Evolutionary conservation across 768 basidiomycete species (phyloP).

Genomic region (Tylopilus balloui): DNA sequence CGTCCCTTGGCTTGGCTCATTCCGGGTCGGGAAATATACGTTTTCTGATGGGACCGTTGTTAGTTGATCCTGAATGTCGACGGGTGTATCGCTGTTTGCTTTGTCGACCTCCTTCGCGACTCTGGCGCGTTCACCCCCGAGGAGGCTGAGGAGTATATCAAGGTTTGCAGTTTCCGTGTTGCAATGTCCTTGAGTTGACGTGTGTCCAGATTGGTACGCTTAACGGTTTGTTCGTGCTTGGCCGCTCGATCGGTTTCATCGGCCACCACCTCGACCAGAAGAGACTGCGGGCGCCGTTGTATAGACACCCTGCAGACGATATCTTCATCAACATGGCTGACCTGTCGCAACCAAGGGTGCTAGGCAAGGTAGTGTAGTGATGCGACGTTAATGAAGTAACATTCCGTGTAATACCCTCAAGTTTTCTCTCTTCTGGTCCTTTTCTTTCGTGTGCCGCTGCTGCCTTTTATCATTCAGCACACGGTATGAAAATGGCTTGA

Average conservation of each 20-base stretch:
- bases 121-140: slow-evolving; percentile 92
- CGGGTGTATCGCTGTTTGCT: slow-evolving; percentile 92
- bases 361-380: slow-evolving; percentile 38
- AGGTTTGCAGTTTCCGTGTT: slow-evolving; percentile 35
- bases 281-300: slow-evolving; percentile 85
- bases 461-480: neutral
- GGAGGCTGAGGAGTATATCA: slow-evolving; percentile 97
- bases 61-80: slow-evolving; percentile 95
- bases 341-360: slow-evolving; percentile 73
- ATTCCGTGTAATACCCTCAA: slow-evolving; percentile 17
- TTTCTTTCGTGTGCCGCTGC: neutral
- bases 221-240: slow-evolving; percentile 96
- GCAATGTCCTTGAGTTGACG: neutral
- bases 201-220: slow-evolving; percentile 70
- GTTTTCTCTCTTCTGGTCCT: neutral
- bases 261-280: slow-evolving; percentile 97
- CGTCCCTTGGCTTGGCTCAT: neutral
- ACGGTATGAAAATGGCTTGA: neutral
- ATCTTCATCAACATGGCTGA: slow-evolving; percentile 95
- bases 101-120: slow-evolving; percentile 90
- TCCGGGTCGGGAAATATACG: neutral
- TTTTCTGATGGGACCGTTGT: neutral
- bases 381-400: neutral
- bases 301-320: slow-evolving; percentile 93
- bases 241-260: slow-evolving; percentile 96